Conservation (phyloP, 2,329 filamentous ascomycete genomes). For the Penicillium freii region DNA sequence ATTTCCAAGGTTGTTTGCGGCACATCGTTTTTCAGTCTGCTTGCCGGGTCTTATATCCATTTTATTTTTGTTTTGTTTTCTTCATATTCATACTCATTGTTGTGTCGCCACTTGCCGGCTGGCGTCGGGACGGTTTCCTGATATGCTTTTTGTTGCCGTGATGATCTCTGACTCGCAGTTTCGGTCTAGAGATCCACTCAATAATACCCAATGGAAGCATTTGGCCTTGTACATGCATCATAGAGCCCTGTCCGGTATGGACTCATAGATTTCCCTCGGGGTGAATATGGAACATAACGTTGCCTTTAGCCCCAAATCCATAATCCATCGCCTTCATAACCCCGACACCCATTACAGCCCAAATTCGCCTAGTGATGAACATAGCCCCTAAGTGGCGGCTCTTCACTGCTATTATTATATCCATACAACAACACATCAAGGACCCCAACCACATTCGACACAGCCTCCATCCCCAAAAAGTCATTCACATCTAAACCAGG, state of each 20-base stretch:
- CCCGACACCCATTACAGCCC: background rate
- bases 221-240: constrained; percentile 12
- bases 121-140: constrained; percentile 10
- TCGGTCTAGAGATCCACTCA: constrained; percentile 18
- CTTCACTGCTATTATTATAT: background rate
- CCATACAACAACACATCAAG: constrained; percentile 4
- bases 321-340: too few relatives aligned
- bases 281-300: background rate
- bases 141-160: constrained; percentile 11
- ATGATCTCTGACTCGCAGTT: constrained; percentile 11
- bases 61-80: constrained; percentile 9
- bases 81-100: constrained; percentile 10
- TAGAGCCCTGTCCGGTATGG: background rate
- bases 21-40: constrained; percentile 10
- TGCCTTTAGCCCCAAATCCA: background rate
- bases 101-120: background rate
- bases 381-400: background rate
- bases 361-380: background rate
- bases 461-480: constrained; percentile 2
- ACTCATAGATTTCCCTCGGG: background rate
- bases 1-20: constrained; percentile 14
- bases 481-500: constrained; percentile 1
- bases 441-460: background rate
- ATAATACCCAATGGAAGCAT: constrained; percentile 26
- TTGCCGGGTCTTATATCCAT: constrained; percentile 22